Percentiles rank a stretch among this genome's conserved stretches.
These are phyloP conservation scores for Musa beccarii DNA, from an alignment of 176 grass and related monocot genomes.

Conservation along the genomic window DNA sequence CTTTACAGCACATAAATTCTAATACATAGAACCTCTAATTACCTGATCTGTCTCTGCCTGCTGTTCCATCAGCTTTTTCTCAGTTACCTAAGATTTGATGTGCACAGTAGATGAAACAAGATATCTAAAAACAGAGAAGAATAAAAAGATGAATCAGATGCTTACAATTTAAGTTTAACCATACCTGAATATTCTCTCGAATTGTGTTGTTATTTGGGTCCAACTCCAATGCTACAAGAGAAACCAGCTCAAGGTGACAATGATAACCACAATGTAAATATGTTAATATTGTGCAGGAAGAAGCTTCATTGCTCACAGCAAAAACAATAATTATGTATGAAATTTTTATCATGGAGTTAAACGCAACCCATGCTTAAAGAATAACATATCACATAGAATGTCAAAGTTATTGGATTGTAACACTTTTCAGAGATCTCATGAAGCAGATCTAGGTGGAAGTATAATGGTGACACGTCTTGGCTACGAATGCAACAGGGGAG, in stretches of 20 bases:
- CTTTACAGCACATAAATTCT: no score
- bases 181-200: constrained; percentile 67
- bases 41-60: constrained; percentile 17
- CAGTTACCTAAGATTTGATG: constrained; percentile 41
- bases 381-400: background rate
- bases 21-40: background rate
- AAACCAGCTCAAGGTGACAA: background rate
- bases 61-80: constrained; percentile 44
- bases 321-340: background rate
- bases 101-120: background rate
- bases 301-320: background rate
- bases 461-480: background rate
- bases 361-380: background rate
- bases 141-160: background rate
- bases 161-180: background rate
- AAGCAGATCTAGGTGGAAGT: background rate
- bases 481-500: background rate
- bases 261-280: background rate
- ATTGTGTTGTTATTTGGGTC: constrained; percentile 70
- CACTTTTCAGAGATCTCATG: background rate
- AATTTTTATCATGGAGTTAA: background rate
- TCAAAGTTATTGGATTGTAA: background rate
- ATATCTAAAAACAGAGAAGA: background rate
- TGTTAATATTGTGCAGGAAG: background rate
- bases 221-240: constrained; percentile 41